These are phyloP conservation scores for Parietichytrium sp. DNA, from an alignment of 108 stramenopile species.

Conservation along the genomic window DNA sequence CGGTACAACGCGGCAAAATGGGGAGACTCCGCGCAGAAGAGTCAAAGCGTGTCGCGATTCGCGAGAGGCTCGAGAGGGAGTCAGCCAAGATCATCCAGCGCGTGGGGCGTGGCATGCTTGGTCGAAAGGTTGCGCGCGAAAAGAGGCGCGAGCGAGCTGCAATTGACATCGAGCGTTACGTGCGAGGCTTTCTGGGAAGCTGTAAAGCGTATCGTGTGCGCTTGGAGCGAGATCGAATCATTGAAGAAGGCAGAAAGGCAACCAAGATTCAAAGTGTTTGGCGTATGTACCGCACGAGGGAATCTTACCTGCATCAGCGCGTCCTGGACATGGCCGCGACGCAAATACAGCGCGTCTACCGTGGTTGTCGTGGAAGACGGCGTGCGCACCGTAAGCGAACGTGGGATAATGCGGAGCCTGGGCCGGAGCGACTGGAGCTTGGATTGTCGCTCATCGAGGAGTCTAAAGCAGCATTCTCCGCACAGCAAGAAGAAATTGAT, in stretches of 20 bases:
- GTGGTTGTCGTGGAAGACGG: constrained; percentile 71
- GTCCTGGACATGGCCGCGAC: constrained; percentile 55
- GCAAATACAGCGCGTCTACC: constrained; percentile 66
- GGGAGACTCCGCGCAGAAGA: constrained; percentile 63
- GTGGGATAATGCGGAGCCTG: constrained; percentile 66
- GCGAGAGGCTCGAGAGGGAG: constrained; percentile 46
- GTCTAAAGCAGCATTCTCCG: constrained; percentile 63
- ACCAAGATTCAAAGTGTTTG: constrained; percentile 62
- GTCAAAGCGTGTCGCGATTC: constrained; percentile 56
- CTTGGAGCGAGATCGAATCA: not conserved
- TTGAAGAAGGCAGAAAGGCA: not conserved
- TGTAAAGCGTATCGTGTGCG: not conserved
- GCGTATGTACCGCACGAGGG: constrained; percentile 58
- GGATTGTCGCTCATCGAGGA: constrained; percentile 64
- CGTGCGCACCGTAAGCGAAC: constrained; percentile 72
- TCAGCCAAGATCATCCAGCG: constrained; percentile 57
- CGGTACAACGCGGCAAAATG: constrained; percentile 64
- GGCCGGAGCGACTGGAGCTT: constrained; percentile 60
- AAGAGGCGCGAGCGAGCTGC: constrained; percentile 52
- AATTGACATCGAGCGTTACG: constrained; percentile 47
- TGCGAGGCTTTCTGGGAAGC: not conserved
- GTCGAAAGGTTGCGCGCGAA: constrained; percentile 53
- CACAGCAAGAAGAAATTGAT: constrained; percentile 67
- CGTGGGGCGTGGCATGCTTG: constrained; percentile 63
- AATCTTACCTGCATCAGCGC: constrained; percentile 50